Evolutionary conservation across 345 rosid species (phyloP).

Genomic region (Eucalyptus regnans): DNA sequence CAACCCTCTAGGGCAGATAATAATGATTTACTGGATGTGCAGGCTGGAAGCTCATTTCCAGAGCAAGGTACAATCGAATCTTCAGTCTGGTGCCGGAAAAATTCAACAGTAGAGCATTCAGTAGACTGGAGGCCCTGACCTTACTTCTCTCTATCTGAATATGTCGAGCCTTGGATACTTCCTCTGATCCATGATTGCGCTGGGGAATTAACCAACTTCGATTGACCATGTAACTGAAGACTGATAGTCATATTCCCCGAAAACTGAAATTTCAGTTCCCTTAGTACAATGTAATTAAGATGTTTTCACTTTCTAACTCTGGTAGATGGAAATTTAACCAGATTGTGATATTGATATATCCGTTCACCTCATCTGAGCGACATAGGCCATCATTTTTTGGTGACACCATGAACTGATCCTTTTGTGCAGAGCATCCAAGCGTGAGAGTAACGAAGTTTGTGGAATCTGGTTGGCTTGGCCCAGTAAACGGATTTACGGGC

Average conservation of each 20-base stretch:
- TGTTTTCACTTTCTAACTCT: background rate
- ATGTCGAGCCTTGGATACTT: background rate
- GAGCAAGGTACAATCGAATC: constrained; percentile 84
- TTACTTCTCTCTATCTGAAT: background rate
- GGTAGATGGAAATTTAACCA: background rate
- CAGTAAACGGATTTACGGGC: background rate
- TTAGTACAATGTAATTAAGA: background rate
- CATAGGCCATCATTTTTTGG: background rate
- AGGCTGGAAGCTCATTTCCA: constrained; percentile 81
- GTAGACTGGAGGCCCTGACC: background rate
- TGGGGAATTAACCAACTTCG: background rate
- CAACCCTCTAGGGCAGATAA: background rate
- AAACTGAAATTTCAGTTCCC: background rate
- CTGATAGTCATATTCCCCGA: background rate
- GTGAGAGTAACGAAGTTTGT: background rate
- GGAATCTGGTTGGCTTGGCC: background rate
- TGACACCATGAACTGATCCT: background rate
- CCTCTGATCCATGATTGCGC: background rate
- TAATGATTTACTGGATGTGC: background rate
- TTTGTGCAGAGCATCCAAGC: background rate
- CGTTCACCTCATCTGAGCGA: background rate
- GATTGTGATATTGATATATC: background rate
- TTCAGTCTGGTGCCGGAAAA: constrained; percentile 51
- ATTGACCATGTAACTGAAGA: background rate
- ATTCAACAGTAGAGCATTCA: constrained; percentile 20